Evolutionary conservation across 495 filamentous ascomycete species (phyloP).

Genomic region (Penicillium arizonense): DNA sequence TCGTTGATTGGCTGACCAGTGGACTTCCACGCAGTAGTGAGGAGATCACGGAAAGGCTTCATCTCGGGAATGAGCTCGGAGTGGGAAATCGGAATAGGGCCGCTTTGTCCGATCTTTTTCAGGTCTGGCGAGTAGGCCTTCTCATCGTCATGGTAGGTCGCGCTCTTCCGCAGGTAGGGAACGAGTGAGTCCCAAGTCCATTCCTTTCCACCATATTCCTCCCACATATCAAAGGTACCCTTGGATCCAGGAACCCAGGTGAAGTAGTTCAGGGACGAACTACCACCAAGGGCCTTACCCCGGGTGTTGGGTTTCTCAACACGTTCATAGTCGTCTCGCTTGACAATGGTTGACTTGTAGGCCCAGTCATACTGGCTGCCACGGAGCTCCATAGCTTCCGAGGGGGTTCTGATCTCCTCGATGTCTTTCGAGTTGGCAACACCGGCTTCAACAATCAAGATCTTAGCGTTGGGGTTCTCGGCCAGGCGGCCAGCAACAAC

Average conservation of each 20-base stretch:
- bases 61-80: slow-evolving; percentile 49
- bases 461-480: slow-evolving; percentile 41
- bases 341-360: slow-evolving; percentile 55
- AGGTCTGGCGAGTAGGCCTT: slow-evolving; percentile 25
- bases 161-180: slow-evolving; percentile 44
- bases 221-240: slow-evolving; percentile 53
- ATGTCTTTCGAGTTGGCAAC: background rate
- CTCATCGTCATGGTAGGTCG: slow-evolving; percentile 47
- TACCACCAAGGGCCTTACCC: slow-evolving; percentile 48
- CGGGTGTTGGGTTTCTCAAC: slow-evolving; percentile 54
- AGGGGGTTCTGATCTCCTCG: slow-evolving; percentile 20
- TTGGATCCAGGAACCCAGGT: slow-evolving; percentile 47
- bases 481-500: slow-evolving; percentile 55
- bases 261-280: slow-evolving; percentile 46
- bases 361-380: slow-evolving; percentile 46
- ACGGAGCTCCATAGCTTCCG: slow-evolving; percentile 29
- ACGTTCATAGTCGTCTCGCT: slow-evolving; percentile 51
- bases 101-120: slow-evolving; percentile 38
- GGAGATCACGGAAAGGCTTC: slow-evolving; percentile 45
- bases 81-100: slow-evolving; percentile 48
- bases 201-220: slow-evolving; percentile 42
- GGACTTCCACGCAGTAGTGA: slow-evolving; percentile 49
- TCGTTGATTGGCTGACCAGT: slow-evolving; percentile 9
- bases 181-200: slow-evolving; percentile 50
- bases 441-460: slow-evolving; percentile 31